Base-by-base conservation (phyloP, 179 eudicot species). In the Heliamphora pulchella region DNA sequence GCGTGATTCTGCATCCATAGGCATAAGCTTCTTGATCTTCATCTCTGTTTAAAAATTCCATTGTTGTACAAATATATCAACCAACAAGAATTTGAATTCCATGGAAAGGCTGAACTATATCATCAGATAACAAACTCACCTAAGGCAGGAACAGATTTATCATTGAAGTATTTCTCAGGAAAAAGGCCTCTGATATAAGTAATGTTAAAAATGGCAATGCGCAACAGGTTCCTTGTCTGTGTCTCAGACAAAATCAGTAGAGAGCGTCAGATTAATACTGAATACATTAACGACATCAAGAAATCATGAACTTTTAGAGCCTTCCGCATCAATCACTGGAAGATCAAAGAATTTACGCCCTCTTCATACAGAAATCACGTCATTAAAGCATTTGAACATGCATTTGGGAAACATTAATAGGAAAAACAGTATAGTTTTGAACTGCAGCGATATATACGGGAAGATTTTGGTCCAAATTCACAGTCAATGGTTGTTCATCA, bases 11-110 rank as follows among this genome's bases (percentile, higher is more conserved):
- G 88, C 90, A 85, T 96, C 98, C 86, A 92, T 58, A 15, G 99
- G 98, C 97, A 94, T 87, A 78, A 96, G 92, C 90, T 96, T 96
- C 90, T 96, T 96, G 74, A 96, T 94, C 89, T 96, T 94, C 93
- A 96, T 96, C 81, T 94, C 99, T 96, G 89, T 61, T 77, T n/a
- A 47, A 61, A 17, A 58, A 39, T 41, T 8, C 47, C 22, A 22
- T 5, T 1, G 48, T 59, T 17, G 80, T 0, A 17, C 2, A 79
- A 70, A 10, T 20, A 1, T 50, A 64, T 43, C 75, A 10, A 59
- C 44, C 81, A 50, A 63, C 5, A 3, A 46, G 53, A 5, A 53
- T 31, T 47, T 41, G 15, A 39, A 66, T 57, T 14, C 55, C 1
- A 44, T 4, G 22, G 4, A 68, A 47, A 44, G n/a, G 8, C 18